Evolutionary conservation across 495 filamentous ascomycete genomes (phyloP), one percentile per base, ranked within the genome.

Genomic region (Penicillium coprophilum): DNA sequence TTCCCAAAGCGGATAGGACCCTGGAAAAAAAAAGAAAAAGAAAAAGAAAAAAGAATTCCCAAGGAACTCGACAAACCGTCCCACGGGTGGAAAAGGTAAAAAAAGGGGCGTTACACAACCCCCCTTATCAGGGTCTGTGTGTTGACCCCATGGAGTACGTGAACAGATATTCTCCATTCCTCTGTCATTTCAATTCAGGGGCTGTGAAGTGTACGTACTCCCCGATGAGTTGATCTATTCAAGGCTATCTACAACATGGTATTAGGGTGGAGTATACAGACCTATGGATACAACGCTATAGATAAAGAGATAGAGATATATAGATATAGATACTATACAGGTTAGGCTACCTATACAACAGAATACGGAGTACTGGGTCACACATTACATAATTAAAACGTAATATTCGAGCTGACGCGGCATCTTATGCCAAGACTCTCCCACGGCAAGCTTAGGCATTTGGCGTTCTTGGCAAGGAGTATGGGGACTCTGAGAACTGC

Each of bases 331-430:
- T n/a, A n/a, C n/a, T n/a, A n/a, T n/a, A n/a, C n/a, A n/a, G n/a
- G n/a, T n/a, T n/a, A n/a, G n/a, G n/a, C n/a, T n/a, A n/a, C n/a
- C n/a, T n/a, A n/a, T n/a, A n/a, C n/a, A n/a, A n/a, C n/a, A n/a
- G n/a, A n/a, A n/a, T n/a, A n/a, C n/a, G n/a, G n/a, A n/a, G n/a
- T n/a, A n/a, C n/a, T n/a, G n/a, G n/a, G n/a, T n/a, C n/a, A n/a
- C n/a, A n/a, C n/a, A n/a, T n/a, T n/a, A n/a, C n/a, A n/a, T n/a
- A n/a, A n/a, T n/a, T n/a, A n/a, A n/a, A n/a, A n/a, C n/a, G n/a
- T n/a, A n/a, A n/a, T n/a, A n/a, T n/a, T n/a, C n/a, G 24, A 68
- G 65, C 65, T 68, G 36, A 68, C 65, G 65, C 63, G 65, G 63
- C 65, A 40, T 63, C 51, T 53, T 61, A 53, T 27, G 65, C 65